These are phyloP conservation scores for Dictyostelium purpureum DNA, from an alignment of 78 protist species.

Conservation along the genomic window DNA sequence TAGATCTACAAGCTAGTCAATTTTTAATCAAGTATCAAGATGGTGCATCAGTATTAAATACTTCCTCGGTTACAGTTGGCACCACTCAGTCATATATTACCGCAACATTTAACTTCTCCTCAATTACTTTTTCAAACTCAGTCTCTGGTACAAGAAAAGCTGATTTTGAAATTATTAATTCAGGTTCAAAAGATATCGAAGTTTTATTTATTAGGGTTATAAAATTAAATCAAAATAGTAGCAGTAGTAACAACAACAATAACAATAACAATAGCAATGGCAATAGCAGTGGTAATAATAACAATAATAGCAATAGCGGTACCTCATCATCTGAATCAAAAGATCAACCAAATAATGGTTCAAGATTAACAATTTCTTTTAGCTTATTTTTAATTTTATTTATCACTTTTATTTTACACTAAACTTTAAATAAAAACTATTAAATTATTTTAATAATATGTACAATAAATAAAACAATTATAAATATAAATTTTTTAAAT, in stretches of 20 bases:
- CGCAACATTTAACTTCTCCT: constrained; percentile 21
- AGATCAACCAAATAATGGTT: not conserved
- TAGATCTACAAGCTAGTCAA: not conserved
- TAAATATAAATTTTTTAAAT: too few species aligned
- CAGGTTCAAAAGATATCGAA: constrained; percentile 16
- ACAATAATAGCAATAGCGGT: too few species aligned
- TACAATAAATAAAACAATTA: too few species aligned
- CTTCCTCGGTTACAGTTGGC: not conserved
- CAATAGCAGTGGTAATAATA: not conserved
- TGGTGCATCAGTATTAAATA: not conserved
- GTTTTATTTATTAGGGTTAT: constrained; percentile 23
- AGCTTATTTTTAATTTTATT: not conserved
- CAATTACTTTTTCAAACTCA: not conserved
- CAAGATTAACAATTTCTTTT: not conserved
- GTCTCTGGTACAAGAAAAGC: not conserved
- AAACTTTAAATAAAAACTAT: too few species aligned
- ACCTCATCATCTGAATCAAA: too few species aligned
- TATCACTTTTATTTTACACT: not conserved
- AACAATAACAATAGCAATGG: not conserved
- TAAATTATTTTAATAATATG: too few species aligned
- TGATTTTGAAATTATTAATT: constrained; percentile 20
- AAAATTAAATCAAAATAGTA: not conserved
- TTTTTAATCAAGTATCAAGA: constrained; percentile 2
- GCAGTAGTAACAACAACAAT: not conserved
- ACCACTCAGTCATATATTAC: not conserved